Conservation (phyloP, 495 filamentous ascomycete species). For the Penicillium mononematosum region DNA sequence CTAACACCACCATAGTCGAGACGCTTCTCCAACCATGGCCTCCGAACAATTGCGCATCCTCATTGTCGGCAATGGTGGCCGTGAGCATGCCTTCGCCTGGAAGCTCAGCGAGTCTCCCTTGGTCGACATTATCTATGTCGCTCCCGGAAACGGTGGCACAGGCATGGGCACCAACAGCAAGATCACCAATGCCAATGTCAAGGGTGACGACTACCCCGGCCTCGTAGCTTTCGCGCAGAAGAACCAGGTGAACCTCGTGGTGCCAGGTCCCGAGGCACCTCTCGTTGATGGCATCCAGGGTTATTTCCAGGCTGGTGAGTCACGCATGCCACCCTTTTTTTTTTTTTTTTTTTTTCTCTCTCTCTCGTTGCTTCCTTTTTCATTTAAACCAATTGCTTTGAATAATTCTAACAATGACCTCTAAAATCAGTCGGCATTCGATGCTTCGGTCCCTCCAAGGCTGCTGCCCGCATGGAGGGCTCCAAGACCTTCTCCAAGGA, state of each 20-base stretch:
- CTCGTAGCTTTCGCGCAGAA: constrained; percentile 73
- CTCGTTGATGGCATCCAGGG: constrained; percentile 88
- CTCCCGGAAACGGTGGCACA: constrained; percentile 87
- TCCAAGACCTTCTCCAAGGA: constrained; percentile 97
- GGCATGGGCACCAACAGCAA: constrained; percentile 60
- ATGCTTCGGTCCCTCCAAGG: constrained; percentile 83
- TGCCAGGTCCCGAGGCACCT: constrained; percentile 90
- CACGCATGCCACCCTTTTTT: neutral
- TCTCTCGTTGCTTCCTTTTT: neutral
- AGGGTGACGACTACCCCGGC: constrained; percentile 69
- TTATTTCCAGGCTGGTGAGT: constrained; percentile 66
- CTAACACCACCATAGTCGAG: constrained; percentile 32
- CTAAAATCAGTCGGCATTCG: constrained; percentile 61
- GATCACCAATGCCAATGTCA: constrained; percentile 69
- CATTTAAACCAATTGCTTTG: neutral
- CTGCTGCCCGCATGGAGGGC: constrained; percentile 88
- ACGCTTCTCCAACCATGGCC: constrained; percentile 39
- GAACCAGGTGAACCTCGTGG: constrained; percentile 75
- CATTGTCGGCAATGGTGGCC: constrained; percentile 87
- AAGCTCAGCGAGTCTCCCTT: constrained; percentile 79
- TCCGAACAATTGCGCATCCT: constrained; percentile 61
- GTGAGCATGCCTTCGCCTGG: constrained; percentile 95
- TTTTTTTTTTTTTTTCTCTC: neutral
- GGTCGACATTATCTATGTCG: constrained; percentile 49
- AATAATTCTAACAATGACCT: constrained; percentile 16